These are phyloP conservation scores for Platanthera zijinensis DNA, from an alignment of 106 monocot genomes.

Conservation along the genomic window DNA sequence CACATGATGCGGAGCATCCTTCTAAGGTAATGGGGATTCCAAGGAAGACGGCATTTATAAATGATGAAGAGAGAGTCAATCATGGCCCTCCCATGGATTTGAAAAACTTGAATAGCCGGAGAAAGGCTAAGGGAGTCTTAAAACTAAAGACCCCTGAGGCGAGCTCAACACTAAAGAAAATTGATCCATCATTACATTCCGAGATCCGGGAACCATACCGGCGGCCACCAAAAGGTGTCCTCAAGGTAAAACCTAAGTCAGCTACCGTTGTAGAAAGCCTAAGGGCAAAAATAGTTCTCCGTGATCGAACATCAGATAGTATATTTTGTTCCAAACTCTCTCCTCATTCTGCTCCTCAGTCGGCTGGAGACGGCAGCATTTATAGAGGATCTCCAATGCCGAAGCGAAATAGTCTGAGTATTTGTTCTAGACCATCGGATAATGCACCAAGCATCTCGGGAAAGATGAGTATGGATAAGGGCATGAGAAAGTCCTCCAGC, in stretches of 20 bases:
- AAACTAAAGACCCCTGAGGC: conserved; percentile 36
- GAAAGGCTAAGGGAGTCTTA: conserved; percentile 53
- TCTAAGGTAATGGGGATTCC: conserved; percentile 11
- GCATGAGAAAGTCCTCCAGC: not conserved
- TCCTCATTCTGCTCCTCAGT: conserved; percentile 11
- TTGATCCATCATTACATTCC: conserved; percentile 14
- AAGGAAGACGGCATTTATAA: conserved; percentile 29
- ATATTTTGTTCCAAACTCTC: conserved; percentile 18
- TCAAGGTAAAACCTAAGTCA: conserved; percentile 63
- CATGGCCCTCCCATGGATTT: conserved; percentile 8
- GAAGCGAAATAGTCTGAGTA: not conserved
- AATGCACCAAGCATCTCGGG: not conserved
- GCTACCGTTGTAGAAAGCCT: conserved; percentile 3
- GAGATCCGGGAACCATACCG: conserved; percentile 20
- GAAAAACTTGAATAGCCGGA: conserved; percentile 6
- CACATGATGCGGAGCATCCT: conserved; percentile 42
- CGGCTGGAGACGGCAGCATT: not conserved
- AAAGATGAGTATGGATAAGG: not conserved
- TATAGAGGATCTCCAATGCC: conserved; percentile 1
- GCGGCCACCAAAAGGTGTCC: conserved; percentile 60
- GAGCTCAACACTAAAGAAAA: conserved; percentile 17
- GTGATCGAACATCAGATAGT: conserved; percentile 13
- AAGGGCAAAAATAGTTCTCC: not conserved
- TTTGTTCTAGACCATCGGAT: not conserved
- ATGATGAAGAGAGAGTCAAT: conserved; percentile 15